Base-by-base conservation (phyloP, 441 rosid genomes). In the Brassica hybrid region DNA sequence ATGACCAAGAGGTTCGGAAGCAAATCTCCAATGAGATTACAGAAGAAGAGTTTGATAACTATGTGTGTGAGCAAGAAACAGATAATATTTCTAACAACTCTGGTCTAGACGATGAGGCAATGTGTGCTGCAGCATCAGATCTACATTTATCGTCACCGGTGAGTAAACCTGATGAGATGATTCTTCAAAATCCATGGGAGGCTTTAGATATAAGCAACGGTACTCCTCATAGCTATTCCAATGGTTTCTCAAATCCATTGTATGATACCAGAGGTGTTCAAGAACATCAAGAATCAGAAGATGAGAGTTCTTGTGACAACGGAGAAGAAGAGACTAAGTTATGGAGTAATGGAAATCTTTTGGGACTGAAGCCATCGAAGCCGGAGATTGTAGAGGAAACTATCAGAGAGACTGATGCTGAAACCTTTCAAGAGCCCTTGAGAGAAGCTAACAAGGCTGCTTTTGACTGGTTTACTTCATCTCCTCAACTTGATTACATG, bases 401-500 rank as follows among this genome's bases (percentile, higher is more conserved):
- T 70, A 74, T 85, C 41, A 54, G 10, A 12, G 81, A 72, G 82
- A 34, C 62, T 71, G 78, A 67, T 73, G 80, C 57, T 50, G 56
- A 48, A n/a, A 5, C 54, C 54, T 48, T 48, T 7, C 54, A 78
- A 34, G 80, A 9, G 43, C 61, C 78, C 58, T 77, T 72, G 91
- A 69, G 54, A 18, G 85, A 83, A 72, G 85, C 16, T 19, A 12
- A 65, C 72, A 74, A 81, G 69, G 72, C 85, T 84, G 65, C 77
- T 70, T 69, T 76, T 57, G 84, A 83, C 82, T 86, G 89, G 61
- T 81, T 85, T 68, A 86, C 89, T 57, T 85, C 90, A 81, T 94
- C 98, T 74, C 98, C 98, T 27, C 97, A 94, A 10, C 86, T 94
- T 60, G 93, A 89, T 73, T 95, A 86, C 76, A 94, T 94, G 97